These are phyloP conservation scores for Termitomyces heimii DNA, from an alignment of 768 basidiomycete genomes.

Conservation along the genomic window DNA sequence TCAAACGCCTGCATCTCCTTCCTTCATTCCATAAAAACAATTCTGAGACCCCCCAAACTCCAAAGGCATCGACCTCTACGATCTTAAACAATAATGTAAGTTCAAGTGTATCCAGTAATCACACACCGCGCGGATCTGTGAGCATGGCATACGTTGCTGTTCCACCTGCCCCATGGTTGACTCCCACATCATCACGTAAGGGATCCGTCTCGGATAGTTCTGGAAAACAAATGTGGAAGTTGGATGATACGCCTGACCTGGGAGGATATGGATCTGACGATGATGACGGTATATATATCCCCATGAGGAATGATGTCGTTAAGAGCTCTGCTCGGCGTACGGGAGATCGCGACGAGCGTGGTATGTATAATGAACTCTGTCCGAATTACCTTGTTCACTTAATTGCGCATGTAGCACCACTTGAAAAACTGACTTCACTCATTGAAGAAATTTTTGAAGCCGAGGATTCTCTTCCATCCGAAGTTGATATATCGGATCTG, in stretches of 20 bases:
- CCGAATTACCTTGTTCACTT: not conserved
- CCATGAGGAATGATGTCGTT: constrained; percentile 26
- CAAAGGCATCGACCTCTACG: constrained; percentile 15
- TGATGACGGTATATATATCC: constrained; percentile 24
- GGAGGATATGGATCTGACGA: constrained; percentile 58
- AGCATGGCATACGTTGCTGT: constrained; percentile 42
- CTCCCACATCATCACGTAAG: constrained; percentile 34
- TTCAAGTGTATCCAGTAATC: constrained; percentile 13
- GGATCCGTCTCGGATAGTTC: constrained; percentile 12
- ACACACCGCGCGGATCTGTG: constrained; percentile 27
- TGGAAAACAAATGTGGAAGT: constrained; percentile 18
- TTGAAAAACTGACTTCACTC: constrained; percentile 71
- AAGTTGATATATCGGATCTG: constrained; percentile 44
- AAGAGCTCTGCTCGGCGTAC: constrained; percentile 54
- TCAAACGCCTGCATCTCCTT: constrained; percentile 48
- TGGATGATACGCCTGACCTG: constrained; percentile 37
- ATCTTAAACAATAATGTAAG: not conserved
- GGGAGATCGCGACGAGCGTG: constrained; percentile 74
- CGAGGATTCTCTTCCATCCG: constrained; percentile 63
- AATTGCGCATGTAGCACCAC: constrained; percentile 36
- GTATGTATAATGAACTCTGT: constrained; percentile 26
- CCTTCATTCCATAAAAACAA: constrained; percentile 15
- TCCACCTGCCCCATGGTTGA: constrained; percentile 40
- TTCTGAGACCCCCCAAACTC: constrained; percentile 24
- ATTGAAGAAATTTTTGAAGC: constrained; percentile 85